Evolutionary conservation across 345 rosid genomes (phyloP), one percentile per base, ranked within the genome.

Genomic region (Odontarrhena argentea): DNA sequence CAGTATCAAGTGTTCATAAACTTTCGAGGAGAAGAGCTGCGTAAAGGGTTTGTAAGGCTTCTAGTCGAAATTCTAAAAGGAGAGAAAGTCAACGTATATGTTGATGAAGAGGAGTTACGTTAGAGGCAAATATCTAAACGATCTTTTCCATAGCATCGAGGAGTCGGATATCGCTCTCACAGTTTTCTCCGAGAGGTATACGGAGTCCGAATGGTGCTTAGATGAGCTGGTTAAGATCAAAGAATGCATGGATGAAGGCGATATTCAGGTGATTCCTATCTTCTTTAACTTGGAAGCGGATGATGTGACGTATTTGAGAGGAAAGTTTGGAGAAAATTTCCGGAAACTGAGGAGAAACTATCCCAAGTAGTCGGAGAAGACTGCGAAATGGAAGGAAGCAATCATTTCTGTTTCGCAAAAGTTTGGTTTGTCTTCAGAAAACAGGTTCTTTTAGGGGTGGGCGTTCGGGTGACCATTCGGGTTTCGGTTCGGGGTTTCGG

Each of bases 151-250:
- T 22, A 49, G 54, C 12, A 49, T 49, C 54, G 5, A 49, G 7
- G 11, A 22, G 32, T 49, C 54, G 5, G 22, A 9, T 2, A 10
- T 49, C 11, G 54, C 54, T 0, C 1, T 49, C 28, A 11, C 18
- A 5, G 22, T 49, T 3, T 49, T 49, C 30, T 18, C 54, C 11
- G 7, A 9, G 4, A 8, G 12, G 9, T 24, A 18, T 11, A 25
- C 32, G 0, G 30, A 22, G 32, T 49, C 54, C 0, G 11, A 7
- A 6, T 49, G 54, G 54, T 49, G 54, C 54, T 22, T 49, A 25
- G 8, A 49, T 25, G 54, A 49, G 54, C 54, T 22, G 11, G 54
- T 22, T 18, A 49, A 49, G 54, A 24, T 49, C 54, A 49, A 18
- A 4, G 54, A 49, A 11, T 9, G 54, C 32, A 11, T 18, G 12